A percentile compares a stretch with the other conserved stretches of the same genome.
Conservation (phyloP, 2,329 filamentous ascomycete genomes). For the Plenodomus lindquistii region DNA sequence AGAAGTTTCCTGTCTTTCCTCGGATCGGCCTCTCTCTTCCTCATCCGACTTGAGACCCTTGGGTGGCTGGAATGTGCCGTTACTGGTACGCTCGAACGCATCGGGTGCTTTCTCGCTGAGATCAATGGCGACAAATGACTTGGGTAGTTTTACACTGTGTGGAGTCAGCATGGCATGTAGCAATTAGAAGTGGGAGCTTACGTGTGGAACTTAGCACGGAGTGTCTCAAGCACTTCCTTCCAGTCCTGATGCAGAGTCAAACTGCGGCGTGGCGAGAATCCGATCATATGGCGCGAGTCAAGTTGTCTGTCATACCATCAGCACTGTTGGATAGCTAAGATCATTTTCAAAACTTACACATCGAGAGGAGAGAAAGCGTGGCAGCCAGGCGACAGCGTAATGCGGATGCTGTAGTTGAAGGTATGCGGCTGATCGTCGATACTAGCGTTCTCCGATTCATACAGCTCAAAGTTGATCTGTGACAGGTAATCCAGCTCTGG, state of each 20-base stretch:
- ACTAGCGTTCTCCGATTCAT: constrained; percentile 81
- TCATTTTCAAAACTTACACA: constrained; percentile 55
- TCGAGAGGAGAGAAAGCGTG: constrained; percentile 96
- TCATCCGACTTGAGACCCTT: constrained; percentile 18
- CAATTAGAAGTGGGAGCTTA: constrained; percentile 53
- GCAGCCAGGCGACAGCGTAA: constrained; percentile 92
- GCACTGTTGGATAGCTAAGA: not conserved
- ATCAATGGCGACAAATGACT: constrained; percentile 56
- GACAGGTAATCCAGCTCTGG: constrained; percentile 96
- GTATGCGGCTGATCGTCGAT: constrained; percentile 65
- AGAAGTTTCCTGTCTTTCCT: constrained; percentile 15
- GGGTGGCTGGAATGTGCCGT: constrained; percentile 23
- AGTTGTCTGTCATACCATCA: constrained; percentile 61
- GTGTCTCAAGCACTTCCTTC: constrained; percentile 94
- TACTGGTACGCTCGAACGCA: constrained; percentile 41
- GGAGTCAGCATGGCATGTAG: not conserved
- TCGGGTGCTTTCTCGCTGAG: constrained; percentile 53
- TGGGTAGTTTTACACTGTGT: constrained; percentile 53
- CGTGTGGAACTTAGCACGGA: constrained; percentile 94
- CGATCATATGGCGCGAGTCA: constrained; percentile 94
- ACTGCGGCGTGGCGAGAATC: constrained; percentile 85
- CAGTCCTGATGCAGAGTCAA: constrained; percentile 91
- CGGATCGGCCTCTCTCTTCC: constrained; percentile 21
- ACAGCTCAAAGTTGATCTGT: constrained; percentile 97
- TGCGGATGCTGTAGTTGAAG: constrained; percentile 94